Conservation (phyloP, 106 monocot species). For the Dactylorhiza incarnata region DNA sequence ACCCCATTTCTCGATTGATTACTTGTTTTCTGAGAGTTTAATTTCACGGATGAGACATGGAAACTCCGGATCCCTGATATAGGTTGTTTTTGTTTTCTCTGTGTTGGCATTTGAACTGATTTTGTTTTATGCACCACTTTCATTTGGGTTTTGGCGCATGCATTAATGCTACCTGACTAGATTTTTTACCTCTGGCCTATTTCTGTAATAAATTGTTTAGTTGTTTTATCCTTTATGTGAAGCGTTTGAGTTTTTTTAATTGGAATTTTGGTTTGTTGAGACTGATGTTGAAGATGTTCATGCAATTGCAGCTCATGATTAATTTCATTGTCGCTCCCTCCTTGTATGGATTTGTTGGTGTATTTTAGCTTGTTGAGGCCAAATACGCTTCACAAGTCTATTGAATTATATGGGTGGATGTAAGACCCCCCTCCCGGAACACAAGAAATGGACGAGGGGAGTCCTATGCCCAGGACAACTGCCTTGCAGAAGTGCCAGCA, state of each 20-base stretch:
- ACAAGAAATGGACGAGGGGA: too few relatives aligned
- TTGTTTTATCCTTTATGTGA: not conserved
- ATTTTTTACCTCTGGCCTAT: not conserved
- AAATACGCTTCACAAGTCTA: too few relatives aligned
- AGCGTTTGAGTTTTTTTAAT: not conserved
- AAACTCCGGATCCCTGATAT: not conserved
- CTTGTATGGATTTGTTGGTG: too few relatives aligned
- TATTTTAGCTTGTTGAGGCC: not conserved
- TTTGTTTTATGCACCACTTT: not conserved
- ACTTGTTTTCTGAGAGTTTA: not conserved
- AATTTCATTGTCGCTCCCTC: too few relatives aligned
- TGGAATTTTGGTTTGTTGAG: not conserved
- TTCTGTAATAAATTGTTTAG: too few relatives aligned
- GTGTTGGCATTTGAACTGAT: not conserved
- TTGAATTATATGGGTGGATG: not conserved
- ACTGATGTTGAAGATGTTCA: not conserved
- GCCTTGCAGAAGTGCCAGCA: too few relatives aligned
- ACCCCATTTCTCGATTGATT: not conserved
- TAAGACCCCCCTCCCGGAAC: too few relatives aligned
- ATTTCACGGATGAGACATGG: not conserved
- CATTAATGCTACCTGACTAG: not conserved
- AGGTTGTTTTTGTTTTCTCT: too few relatives aligned
- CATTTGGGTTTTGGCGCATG: not conserved
- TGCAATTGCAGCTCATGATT: too few relatives aligned
- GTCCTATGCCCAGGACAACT: too few relatives aligned